These are phyloP conservation scores for Chrysosphaeria jannelii DNA, from an alignment of 2,329 filamentous ascomycete species.

Conservation along the genomic window DNA sequence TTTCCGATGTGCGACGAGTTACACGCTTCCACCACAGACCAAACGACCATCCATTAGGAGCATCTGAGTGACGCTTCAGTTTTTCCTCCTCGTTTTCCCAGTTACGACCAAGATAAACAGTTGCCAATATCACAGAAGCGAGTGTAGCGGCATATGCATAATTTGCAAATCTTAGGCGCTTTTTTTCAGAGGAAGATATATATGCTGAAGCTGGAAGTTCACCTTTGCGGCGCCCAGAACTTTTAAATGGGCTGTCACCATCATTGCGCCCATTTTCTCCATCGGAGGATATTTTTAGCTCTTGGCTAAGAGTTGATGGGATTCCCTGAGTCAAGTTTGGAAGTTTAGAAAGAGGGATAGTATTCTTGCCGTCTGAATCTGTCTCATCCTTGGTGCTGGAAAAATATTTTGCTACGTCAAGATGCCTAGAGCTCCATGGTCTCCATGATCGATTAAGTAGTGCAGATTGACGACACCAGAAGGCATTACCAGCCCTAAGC, in stretches of 20 bases:
- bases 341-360: conserved; percentile 32
- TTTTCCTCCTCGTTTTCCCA: conserved; percentile 64
- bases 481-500: too few species aligned
- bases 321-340: conserved; percentile 88
- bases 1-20: conserved; percentile 40
- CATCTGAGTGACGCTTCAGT: conserved; percentile 31
- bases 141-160: conserved; percentile 36
- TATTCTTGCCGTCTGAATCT: too few species aligned
- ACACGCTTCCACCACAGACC: conserved; percentile 55
- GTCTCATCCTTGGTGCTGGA: too few species aligned
- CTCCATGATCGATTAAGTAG: too few species aligned
- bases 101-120: conserved; percentile 57
- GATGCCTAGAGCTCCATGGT: too few species aligned
- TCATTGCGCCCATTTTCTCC: conserved; percentile 10
- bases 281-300: conserved; percentile 19
- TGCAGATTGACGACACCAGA: too few species aligned
- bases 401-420: too few species aligned
- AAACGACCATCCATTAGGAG: conserved; percentile 52
- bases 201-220: conserved; percentile 56
- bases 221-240: conserved; percentile 23
- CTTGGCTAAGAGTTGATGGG: conserved; percentile 63
- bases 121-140: conserved; percentile 21
- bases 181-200: conserved; percentile 67
- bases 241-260: conserved; percentile 13
- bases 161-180: conserved; percentile 46